A percentile compares a stretch with the other conserved stretches of the same genome.
phyloP scores from a whole-genome alignment of 768 basidiomycete species.

The Trametes meyenii region DNA sequence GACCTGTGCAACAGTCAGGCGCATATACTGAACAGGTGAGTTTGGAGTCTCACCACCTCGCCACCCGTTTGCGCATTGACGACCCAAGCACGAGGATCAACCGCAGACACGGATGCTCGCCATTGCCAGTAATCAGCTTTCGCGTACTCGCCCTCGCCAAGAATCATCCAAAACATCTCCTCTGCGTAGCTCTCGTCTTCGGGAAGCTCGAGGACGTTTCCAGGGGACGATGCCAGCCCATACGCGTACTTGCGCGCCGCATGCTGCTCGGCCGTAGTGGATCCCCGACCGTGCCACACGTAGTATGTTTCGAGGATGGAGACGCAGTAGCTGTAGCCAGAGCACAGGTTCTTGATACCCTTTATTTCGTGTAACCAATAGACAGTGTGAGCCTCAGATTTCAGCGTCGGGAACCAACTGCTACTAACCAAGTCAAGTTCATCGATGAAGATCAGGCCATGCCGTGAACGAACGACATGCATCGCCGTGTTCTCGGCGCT shows the following conservation, averaged over 20 bases:
- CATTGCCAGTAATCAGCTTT: constrained; percentile 85
- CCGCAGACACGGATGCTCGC: constrained; percentile 45
- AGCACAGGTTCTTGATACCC: constrained; percentile 73
- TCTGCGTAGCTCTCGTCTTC: constrained; percentile 70
- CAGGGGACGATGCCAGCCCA: constrained; percentile 43
- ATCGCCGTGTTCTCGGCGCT: constrained; percentile 79
- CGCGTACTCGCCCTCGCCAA: constrained; percentile 77
- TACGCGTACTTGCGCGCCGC: constrained; percentile 67
- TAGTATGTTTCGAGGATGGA: constrained; percentile 71
- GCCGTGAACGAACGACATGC: constrained; percentile 64
- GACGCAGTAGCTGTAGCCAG: constrained; percentile 82
- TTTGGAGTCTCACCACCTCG: constrained; percentile 43
- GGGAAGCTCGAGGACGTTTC: constrained; percentile 53
- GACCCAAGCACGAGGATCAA: constrained; percentile 62
- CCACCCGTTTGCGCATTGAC: constrained; percentile 45
- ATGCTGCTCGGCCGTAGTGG: constrained; percentile 55
- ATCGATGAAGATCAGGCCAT: constrained; percentile 62
- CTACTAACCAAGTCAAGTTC: constrained; percentile 68
- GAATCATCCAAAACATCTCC: constrained; percentile 86
- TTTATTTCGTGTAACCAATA: constrained; percentile 28
- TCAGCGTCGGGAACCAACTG: background rate
- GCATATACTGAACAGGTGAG: background rate
- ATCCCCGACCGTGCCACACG: constrained; percentile 82
- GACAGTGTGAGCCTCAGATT: constrained; percentile 7
- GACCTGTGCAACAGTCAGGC: constrained; percentile 43